Base-by-base conservation (phyloP, 805 yeast species). In the Saccharomycopsis lassenensis region DNA sequence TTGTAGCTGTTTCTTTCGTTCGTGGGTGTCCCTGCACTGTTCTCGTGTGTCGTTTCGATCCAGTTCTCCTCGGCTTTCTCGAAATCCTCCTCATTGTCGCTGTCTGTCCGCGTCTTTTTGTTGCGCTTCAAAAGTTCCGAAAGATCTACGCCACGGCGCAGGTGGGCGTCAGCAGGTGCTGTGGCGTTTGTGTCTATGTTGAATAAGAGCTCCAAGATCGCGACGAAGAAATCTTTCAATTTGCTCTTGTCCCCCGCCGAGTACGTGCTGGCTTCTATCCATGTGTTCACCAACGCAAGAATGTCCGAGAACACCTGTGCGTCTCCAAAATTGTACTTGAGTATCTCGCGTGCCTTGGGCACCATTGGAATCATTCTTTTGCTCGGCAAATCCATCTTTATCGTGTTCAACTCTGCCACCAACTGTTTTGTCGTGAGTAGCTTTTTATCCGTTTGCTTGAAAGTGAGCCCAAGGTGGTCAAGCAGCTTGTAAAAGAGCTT, bases 361-460 rank as follows among this genome's bases (percentile, higher is more conserved):
- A 79, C 69, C 45, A 77, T 64, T 2, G 86, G 86, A 46, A 74
- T 77, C 36, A 77, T 58, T 46, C 83, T 65, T 56, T 79, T 80
- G 47, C 20, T 29, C n/a, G n/a, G n/a, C n/a, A n/a, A n/a, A n/a
- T n/a, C n/a, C n/a, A 82, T 81, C 58, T 87, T 86, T 27, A 86
- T 81, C 2, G 95, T 83, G 47, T 89, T 80, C 39, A 91, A 82
- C 54, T 89, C 97, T 45, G 93, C 78, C 10, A 89, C 75, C 48
- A 89, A 60, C 48, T 85, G 94, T 51, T 91, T 84, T 7, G 89
- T 79, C 1, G 97, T 85, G 48, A 91, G 60, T 37, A 84, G 60
- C 56, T 89, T 89, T 56, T 91, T 89, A 59, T 89, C 98, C 18
- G 94, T 82, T 55, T 91, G 96, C 58, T 89, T 89, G 63, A 89